These are phyloP conservation scores for Bonia amplexicaulis DNA, from an alignment of 176 grass and related monocot species.

Conservation along the genomic window DNA sequence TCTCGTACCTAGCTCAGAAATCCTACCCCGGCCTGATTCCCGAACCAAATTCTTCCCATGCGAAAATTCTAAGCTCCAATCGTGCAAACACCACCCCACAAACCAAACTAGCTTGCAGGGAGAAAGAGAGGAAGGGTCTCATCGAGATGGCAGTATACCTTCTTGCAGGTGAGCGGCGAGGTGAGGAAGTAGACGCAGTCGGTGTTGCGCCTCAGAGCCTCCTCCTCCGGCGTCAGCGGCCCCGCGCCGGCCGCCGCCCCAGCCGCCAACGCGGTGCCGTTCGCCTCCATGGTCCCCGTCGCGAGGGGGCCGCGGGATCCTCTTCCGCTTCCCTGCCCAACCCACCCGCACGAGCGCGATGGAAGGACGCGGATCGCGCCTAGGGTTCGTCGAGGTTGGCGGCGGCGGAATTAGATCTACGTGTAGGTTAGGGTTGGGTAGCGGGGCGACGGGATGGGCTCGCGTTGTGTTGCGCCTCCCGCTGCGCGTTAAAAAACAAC, in stretches of 20 bases:
- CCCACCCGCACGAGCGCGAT: background rate
- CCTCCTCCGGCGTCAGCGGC: constrained; percentile 73
- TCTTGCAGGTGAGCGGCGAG: constrained; percentile 97
- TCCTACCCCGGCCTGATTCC: background rate
- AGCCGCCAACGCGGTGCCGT: constrained; percentile 11
- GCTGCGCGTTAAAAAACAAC: background rate
- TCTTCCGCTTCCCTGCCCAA: background rate
- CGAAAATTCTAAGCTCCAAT: background rate
- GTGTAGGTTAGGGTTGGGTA: constrained; percentile 32
- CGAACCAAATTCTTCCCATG: background rate
- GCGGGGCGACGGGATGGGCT: background rate
- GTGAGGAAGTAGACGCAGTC: constrained; percentile 98
- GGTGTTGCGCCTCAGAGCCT: constrained; percentile 70
- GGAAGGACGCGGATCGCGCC: constrained; percentile 5
- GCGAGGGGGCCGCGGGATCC: background rate
- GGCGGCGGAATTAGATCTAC: constrained; percentile 31
- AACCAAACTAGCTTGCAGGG: background rate
- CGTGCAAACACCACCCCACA: background rate
- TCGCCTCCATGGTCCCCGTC: constrained; percentile 50
- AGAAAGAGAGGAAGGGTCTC: background rate
- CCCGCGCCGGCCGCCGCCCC: background rate
- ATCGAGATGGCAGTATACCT: constrained; percentile 29
- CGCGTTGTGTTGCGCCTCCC: background rate
- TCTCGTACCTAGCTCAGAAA: background rate
- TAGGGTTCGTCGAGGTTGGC: constrained; percentile 3